These are phyloP conservation scores for Cryphonectria radicalis DNA, from an alignment of 2,329 filamentous ascomycete species.

Conservation along the genomic window DNA sequence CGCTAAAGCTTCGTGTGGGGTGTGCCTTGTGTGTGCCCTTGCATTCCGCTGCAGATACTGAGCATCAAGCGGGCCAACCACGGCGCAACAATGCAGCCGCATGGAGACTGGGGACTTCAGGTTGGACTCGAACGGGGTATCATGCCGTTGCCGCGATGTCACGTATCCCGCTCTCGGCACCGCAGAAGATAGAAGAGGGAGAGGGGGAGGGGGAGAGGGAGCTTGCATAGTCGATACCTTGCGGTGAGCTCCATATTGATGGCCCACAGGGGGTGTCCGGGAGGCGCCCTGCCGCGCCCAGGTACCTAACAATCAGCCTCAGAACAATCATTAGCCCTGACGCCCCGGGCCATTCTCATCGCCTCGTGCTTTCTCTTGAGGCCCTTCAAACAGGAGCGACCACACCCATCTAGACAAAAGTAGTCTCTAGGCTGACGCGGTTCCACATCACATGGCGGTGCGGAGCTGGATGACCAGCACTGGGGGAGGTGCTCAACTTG, in stretches of 20 bases:
- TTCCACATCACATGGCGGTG: conserved; percentile 13
- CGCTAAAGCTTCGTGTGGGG: conserved; percentile 9
- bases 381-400: not conserved
- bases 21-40: not conserved
- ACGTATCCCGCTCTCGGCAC: conserved; percentile 3
- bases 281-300: not conserved
- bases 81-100: conserved; percentile 13
- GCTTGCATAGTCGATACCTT: conserved; percentile 8
- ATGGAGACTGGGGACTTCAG: conserved; percentile 1
- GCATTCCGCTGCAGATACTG: conserved; percentile 8
- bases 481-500: conserved; percentile 21
- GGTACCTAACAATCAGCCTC: conserved; percentile 8
- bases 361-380: not conserved
- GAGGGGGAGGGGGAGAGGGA: not conserved
- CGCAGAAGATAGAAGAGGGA: not conserved
- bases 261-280: not conserved
- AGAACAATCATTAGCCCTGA: not conserved
- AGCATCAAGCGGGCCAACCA: conserved; percentile 13
- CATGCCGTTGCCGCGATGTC: conserved; percentile 8
- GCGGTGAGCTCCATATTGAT: not conserved
- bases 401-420: not conserved
- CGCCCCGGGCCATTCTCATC: not conserved
- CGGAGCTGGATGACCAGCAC: conserved; percentile 17
- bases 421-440: conserved; percentile 2
- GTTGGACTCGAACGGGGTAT: not conserved